Evolutionary conservation across 164 flowering plant genomes (phyloP).

Genomic region (Amborella trichopoda): DNA sequence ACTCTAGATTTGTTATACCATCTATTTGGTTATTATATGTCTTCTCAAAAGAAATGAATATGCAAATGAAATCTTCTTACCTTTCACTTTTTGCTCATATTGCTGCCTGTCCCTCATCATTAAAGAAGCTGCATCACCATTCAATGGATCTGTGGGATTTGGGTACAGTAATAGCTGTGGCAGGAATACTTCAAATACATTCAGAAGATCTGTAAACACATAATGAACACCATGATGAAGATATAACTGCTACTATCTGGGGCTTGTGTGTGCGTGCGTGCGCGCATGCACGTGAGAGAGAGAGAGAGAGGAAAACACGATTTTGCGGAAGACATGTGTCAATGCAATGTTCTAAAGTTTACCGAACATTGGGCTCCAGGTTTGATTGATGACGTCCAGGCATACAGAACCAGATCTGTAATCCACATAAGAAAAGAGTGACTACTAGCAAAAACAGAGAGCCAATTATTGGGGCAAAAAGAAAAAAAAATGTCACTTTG

Average conservation of each 20-base stretch:
- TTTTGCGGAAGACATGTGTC: too few relatives aligned
- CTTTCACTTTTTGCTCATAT: constrained; percentile 68
- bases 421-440: too few relatives aligned
- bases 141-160: constrained; percentile 67
- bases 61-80: constrained; percentile 11
- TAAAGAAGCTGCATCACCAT: constrained; percentile 71
- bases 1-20: too few relatives aligned
- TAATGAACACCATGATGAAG: background rate
- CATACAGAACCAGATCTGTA: constrained; percentile 96
- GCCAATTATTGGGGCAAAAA: too few relatives aligned
- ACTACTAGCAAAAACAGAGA: too few relatives aligned
- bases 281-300: background rate
- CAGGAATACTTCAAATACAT: constrained; percentile 63
- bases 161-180: constrained; percentile 81
- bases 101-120: constrained; percentile 54
- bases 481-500: too few relatives aligned
- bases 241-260: background rate
- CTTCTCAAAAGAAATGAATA: background rate
- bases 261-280: too few relatives aligned
- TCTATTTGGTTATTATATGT: too few relatives aligned
- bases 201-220: constrained; percentile 42
- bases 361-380: constrained; percentile 99
- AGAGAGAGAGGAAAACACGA: background rate
- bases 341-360: constrained; percentile 8
- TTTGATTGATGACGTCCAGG: constrained; percentile 94